Base-by-base conservation (phyloP, 2,329 filamentous ascomycete genomes). In the Aspergillus candidus region DNA sequence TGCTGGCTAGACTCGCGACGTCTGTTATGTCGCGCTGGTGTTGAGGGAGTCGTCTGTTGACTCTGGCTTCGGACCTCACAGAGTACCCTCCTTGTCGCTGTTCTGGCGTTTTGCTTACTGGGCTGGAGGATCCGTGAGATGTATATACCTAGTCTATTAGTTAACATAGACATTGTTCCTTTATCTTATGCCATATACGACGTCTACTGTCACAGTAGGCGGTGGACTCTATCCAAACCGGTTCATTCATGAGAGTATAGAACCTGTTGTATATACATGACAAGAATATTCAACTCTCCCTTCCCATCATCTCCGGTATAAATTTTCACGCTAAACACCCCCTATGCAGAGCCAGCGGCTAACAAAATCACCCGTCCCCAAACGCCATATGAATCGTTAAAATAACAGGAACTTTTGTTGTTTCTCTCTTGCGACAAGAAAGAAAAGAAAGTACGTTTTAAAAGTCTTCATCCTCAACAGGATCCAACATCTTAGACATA, bases 401-500 rank as follows among this genome's bases (percentile, higher is more conserved):
- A 27, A 29, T 22, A 37, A n/a, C 31, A 35, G 31, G 11, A 40
- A 38, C 18, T 34, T 32, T 43, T 38, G 40, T 45, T 32, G 17
- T 36, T 36, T 38, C 32, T 43, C 13, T 34, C 33, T 31, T 46
- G 27, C 13, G 33, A 35, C 32, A 40, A 38, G 17, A 27, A 40
- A 38, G 17, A 27, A 11, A 43, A 38, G 22, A 15, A 32, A 22
- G 8, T 30, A 13, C 29, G 12, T 10, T 10, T 42, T 35, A 51
- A 11, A 44, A 64, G 32, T 63, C 60, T 32, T 71, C 67, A 31
- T 62, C 60, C 29, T 69, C 65, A 41, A 68, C 56, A 17, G 66
- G 66, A 37, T 68, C 65, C 38, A 75, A 54, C 64, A 66, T 70
- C 59, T 75, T 75, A 48, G 71, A 75, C 72, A 75, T 88, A 52